A percentile compares a stretch with the other conserved stretches of the same genome.
Conservation (phyloP, 805 yeast species). For the Candida qinlingensis region DNA sequence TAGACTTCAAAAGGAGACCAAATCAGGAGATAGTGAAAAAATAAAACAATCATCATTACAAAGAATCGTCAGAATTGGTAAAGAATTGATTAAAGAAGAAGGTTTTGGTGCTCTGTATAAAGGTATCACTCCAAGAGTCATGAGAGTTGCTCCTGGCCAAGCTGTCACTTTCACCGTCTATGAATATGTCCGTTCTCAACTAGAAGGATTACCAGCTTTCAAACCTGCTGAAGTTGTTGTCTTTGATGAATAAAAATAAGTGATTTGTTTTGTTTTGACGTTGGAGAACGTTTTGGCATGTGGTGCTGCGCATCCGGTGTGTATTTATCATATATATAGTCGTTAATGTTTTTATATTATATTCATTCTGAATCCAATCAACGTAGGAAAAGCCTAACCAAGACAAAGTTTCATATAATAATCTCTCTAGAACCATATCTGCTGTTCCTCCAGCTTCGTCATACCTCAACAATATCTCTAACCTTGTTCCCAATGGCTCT, state of each 20-base stretch:
- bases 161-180: slow-evolving; percentile 97
- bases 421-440: too few relatives aligned
- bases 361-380: too few relatives aligned
- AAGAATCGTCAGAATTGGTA: slow-evolving; percentile 76
- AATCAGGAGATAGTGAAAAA: slow-evolving; percentile 33
- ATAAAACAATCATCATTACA: slow-evolving; percentile 58
- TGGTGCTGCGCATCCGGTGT: too few relatives aligned
- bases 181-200: slow-evolving; percentile 71
- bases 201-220: slow-evolving; percentile 38
- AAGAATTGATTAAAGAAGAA: slow-evolving; percentile 78
- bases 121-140: slow-evolving; percentile 97
- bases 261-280: too few relatives aligned
- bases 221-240: slow-evolving; percentile 22
- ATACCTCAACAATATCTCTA: too few relatives aligned
- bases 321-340: too few relatives aligned
- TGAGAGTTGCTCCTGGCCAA: slow-evolving; percentile 99
- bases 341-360: too few relatives aligned
- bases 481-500: too few relatives aligned
- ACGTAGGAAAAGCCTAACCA: too few relatives aligned
- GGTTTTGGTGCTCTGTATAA: slow-evolving; percentile 87
- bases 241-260: slow-evolving; percentile 26
- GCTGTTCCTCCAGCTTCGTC: too few relatives aligned
- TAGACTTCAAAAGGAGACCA: slow-evolving; percentile 87
- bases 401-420: too few relatives aligned
- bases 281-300: too few relatives aligned